These are phyloP conservation scores for Clonostachys sp. DNA, from an alignment of 2,329 filamentous ascomycete species.

Conservation along the genomic window DNA sequence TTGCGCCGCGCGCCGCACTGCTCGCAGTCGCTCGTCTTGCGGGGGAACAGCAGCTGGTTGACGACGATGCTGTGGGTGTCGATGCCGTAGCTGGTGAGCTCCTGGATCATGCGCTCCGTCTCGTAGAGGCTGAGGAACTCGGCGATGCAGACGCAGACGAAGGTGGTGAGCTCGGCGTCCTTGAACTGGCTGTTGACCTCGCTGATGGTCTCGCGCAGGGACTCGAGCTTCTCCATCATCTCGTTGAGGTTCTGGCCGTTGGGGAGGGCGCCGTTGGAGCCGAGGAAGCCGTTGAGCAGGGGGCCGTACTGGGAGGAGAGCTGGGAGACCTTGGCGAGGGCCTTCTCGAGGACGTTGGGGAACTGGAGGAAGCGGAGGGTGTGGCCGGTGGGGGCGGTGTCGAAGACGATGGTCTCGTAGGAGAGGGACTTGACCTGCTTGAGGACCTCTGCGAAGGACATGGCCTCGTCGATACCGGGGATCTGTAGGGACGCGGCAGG, in stretches of 20 bases:
- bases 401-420: slow-evolving; percentile 99
- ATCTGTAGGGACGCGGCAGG: slow-evolving; percentile 53
- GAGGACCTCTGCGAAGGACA: slow-evolving; percentile 98
- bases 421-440: slow-evolving; percentile 99
- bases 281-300: slow-evolving; percentile 90
- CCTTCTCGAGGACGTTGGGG: slow-evolving; percentile 96
- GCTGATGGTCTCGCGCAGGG: slow-evolving; percentile 83
- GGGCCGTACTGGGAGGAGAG: slow-evolving; percentile 92
- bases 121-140: slow-evolving; percentile 97
- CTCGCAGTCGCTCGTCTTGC: slow-evolving; percentile 78
- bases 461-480: slow-evolving; percentile 96
- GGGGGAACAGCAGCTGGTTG: slow-evolving; percentile 94
- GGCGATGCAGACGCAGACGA: slow-evolving; percentile 96
- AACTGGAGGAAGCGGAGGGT: slow-evolving; percentile 98
- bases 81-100: slow-evolving; percentile 87
- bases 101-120: slow-evolving; percentile 99
- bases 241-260: slow-evolving; percentile 92
- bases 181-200: slow-evolving; percentile 99
- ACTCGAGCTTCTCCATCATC: slow-evolving; percentile 91
- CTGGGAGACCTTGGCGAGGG: slow-evolving; percentile 93
- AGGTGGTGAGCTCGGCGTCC: slow-evolving; percentile 90
- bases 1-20: slow-evolving; percentile 92
- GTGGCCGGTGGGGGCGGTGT: slow-evolving; percentile 96
- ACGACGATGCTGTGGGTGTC: slow-evolving; percentile 98
- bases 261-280: slow-evolving; percentile 68